Evolutionary conservation across 2,329 filamentous ascomycete species (phyloP).

Genomic region (Colletotrichum sansevieriae): DNA sequence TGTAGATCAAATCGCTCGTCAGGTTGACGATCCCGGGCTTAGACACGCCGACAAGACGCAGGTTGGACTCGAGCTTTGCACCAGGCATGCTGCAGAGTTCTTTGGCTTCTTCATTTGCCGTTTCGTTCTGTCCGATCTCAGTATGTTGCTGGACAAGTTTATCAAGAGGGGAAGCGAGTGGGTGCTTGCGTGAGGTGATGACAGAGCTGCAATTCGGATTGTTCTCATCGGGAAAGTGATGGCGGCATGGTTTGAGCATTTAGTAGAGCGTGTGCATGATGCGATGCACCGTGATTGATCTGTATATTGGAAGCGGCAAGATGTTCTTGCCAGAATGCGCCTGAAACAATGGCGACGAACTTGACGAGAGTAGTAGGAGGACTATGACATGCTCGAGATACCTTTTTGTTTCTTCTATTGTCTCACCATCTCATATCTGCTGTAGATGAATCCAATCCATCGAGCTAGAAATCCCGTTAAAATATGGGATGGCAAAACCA

Average conservation of each 20-base stretch:
- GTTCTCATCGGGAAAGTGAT: neutral
- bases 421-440: neutral
- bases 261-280: constrained; percentile 2
- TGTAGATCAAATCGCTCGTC: constrained; percentile 91
- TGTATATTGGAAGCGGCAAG: constrained; percentile 4
- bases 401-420: neutral
- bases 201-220: constrained; percentile 5
- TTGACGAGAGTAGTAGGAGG: neutral
- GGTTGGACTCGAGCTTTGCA: constrained; percentile 93
- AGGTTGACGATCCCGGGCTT: constrained; percentile 94
- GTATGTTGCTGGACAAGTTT: constrained; percentile 92
- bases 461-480: too few relatives aligned
- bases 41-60: constrained; percentile 94
- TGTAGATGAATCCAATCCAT: too few relatives aligned
- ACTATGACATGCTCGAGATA: neutral
- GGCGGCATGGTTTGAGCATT: constrained; percentile 9
- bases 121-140: constrained; percentile 90
- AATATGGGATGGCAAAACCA: too few relatives aligned
- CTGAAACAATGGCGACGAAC: neutral
- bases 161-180: constrained; percentile 97
- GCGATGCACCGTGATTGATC: neutral
- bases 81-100: constrained; percentile 94
- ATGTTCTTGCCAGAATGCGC: neutral
- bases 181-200: constrained; percentile 67
- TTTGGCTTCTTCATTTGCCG: constrained; percentile 97